A percentile compares a stretch with the other conserved stretches of the same genome.
Evolutionary conservation across 768 basidiomycete genomes (phyloP).

Genomic region (Strobilomyces confusus): DNA sequence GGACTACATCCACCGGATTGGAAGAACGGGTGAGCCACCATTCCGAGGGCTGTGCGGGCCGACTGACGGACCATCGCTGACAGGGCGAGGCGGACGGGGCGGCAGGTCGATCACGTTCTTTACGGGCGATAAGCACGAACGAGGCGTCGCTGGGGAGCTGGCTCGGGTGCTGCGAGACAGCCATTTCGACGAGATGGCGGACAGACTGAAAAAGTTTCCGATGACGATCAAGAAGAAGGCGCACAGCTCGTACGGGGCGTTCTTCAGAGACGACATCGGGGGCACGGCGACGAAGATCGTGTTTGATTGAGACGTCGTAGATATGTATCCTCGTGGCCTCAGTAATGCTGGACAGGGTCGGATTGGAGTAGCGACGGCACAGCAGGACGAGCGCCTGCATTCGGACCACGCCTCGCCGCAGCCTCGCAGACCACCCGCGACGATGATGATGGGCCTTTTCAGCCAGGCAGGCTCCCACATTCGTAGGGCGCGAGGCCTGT

Average conservation of each 20-base stretch:
- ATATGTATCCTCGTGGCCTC: too few species aligned
- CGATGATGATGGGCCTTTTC: constrained; percentile 84
- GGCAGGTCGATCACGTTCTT: constrained; percentile 97
- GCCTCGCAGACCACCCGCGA: constrained; percentile 17
- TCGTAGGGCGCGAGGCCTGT: constrained; percentile 63
- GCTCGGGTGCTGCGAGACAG: constrained; percentile 85
- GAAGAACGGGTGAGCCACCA: constrained; percentile 65
- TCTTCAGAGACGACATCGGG: constrained; percentile 62
- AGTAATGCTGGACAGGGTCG: background rate
- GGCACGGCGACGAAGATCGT: constrained; percentile 74
- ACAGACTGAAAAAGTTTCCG: constrained; percentile 74
- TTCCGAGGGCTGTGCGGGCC: background rate
- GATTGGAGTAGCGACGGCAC: constrained; percentile 3
- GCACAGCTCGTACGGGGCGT: constrained; percentile 86
- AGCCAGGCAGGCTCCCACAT: constrained; percentile 62
- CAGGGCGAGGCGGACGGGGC: constrained; percentile 83
- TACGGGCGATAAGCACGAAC: constrained; percentile 87
- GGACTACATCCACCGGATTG: constrained; percentile 88
- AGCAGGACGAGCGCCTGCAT: constrained; percentile 1
- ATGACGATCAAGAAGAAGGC: constrained; percentile 97
- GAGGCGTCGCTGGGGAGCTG: constrained; percentile 85
- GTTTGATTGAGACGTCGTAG: constrained; percentile 41
- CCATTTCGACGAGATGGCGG: constrained; percentile 65
- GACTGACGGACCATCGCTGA: constrained; percentile 3
- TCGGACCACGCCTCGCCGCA: constrained; percentile 21